Base-by-base conservation (phyloP, 2,329 filamentous ascomycete species). In the Alternaria sp. region DNA sequence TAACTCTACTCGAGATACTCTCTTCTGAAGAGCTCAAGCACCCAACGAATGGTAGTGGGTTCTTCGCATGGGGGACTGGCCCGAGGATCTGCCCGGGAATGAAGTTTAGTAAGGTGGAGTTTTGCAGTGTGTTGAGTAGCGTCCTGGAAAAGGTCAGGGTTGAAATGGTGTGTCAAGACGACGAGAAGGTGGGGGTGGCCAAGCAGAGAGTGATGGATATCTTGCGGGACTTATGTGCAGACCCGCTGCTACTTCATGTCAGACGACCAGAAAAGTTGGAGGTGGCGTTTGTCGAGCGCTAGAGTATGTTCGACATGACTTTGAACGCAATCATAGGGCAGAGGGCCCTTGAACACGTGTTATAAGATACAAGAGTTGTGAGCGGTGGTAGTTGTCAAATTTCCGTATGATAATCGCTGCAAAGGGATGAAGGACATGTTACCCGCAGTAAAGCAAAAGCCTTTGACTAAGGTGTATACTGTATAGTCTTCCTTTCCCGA, bases 31-130 rank as follows among this genome's bases (percentile, higher is more conserved):
- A 65, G 12, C 20, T 71, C 10, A 43, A 64, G 10, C 60, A 61
- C 12, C 43, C 56, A 33, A 43, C 7, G 46, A 44, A 11, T 28
- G 61, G 23, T 5, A 56, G 50, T 12, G 66, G 61, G 0, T 87
- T 82, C 63, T 46, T 83, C 2, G 81, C 85, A 0, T 88, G 85
- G 84, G 82, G 83, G 1, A 71, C 66, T 4, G 85, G 86, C 0
- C 84, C 85, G 11, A 72, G 86, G 6, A 74, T 83, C 5, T 87
- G 86, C 69, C 84, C 85, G 0, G 86, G 86, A 1, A 80, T 84
- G 77, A 87, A 86, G 68, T 85, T 88, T 79, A 79, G 85, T 2
- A 84, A 87, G 73, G 85, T 87, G 3, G 86, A 88, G 71, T 87
- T 87, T 70, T 81, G 82, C 5, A 81, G 80, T 12, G 80, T 84